Base-by-base conservation (phyloP, 305 asterid species). In the Fraxinus latifolia region DNA sequence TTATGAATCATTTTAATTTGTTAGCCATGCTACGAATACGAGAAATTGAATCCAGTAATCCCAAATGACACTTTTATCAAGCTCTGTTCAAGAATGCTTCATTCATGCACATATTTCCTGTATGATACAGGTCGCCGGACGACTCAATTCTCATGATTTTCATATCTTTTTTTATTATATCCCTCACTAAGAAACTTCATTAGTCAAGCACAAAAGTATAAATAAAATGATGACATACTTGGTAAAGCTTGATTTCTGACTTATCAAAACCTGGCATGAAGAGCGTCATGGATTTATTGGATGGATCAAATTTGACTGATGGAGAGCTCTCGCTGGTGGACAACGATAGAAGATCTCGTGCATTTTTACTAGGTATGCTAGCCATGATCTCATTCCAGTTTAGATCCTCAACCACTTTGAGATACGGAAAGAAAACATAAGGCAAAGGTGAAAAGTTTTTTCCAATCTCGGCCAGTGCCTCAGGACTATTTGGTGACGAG, bases 251-350 rank as follows among this genome's bases (percentile, higher is more conserved):
- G 91, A 96, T 94, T 86, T 96, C 97, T 19, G 98, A 96, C 92
- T 96, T 94, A 90, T 96, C 97, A 79, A 96, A 96, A 77, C 99
- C 98, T 15, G 99, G 99, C 97, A 96, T 91, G 90, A 93, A 92
- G 47, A 93, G 97, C 62, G 92, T 90, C 87, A 96, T 90, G 0
- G 96, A 87, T 85, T 90, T 96, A 78, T 83, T 87, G 76, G 89
- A 78, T 4, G 89, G 87, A 85, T 94, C 94, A 62, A 94, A 94
- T 60, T 32, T 86, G 78, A 92, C 95, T 0, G 97, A 84, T 74
- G 90, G 80, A 6, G 7, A 29, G 58, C 84, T 86, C 65, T 84
- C 81, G 71, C 77, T 39, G 17, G 80, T 71, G 60, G 85, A 84
- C 58, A 58, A 76, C 4, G 86, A 86, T 36, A 96, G 95, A 74